A percentile compares a stretch with the other conserved stretches of the same genome.
These are phyloP conservation scores for Hippophae rhamnoides DNA, from an alignment of 306 rosid genomes.

Conservation along the genomic window DNA sequence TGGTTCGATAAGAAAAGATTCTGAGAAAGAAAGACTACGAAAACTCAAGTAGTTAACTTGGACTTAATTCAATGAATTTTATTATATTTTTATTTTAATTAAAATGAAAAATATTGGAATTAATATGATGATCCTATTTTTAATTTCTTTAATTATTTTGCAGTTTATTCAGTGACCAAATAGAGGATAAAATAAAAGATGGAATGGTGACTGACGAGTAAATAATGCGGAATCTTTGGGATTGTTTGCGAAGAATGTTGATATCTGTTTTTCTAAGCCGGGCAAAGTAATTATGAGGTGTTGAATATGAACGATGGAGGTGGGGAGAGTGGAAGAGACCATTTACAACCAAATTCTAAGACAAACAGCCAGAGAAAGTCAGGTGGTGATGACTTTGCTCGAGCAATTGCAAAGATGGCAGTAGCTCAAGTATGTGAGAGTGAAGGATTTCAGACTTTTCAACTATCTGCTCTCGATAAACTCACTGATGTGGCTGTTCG, in stretches of 20 bases:
- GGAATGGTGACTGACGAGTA: neutral
- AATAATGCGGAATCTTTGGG: conserved; percentile 13
- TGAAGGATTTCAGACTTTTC: conserved; percentile 69
- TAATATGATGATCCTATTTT: neutral
- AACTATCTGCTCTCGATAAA: conserved; percentile 56
- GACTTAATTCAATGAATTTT: neutral
- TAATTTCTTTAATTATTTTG: neutral
- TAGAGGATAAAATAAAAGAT: conserved; percentile 4
- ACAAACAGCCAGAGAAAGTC: conserved; percentile 26
- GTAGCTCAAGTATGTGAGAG: conserved; percentile 69
- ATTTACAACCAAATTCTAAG: conserved; percentile 28
- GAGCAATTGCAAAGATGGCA: conserved; percentile 38
- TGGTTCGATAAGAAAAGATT: neutral
- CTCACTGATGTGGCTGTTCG: conserved; percentile 46
- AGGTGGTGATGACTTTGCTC: conserved; percentile 54
- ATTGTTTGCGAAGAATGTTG: conserved; percentile 24
- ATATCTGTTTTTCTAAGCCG: conserved; percentile 23
- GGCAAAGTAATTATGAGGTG: conserved; percentile 59
- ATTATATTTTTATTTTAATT: neutral
- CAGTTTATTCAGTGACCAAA: conserved; percentile 19
- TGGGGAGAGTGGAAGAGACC: conserved; percentile 70
- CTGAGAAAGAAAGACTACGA: too few species aligned
- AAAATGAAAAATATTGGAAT: too few species aligned
- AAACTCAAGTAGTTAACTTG: neutral
- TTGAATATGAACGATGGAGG: conserved; percentile 92